Evolutionary conservation across 345 rosid genomes (phyloP), one percentile per base, ranked within the genome.

Genomic region (Bretschneidera sinensis): DNA sequence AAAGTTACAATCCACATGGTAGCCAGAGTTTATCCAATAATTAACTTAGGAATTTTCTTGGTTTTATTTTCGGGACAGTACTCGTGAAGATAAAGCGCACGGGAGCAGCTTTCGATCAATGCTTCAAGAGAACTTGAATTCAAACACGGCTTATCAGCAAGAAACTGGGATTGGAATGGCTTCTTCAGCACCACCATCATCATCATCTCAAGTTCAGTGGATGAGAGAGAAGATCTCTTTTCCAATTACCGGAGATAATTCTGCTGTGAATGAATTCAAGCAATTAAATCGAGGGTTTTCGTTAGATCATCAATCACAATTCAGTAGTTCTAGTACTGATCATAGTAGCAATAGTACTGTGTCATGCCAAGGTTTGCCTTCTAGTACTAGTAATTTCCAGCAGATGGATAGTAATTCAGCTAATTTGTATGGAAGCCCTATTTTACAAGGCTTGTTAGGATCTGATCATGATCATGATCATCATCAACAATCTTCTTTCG

Each of bases 121-220:
- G 83, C 81, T 83, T 43, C 96, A 84, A 73, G 97, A 85, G 71
- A 84, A 74, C 74, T n/a, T n/a, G n/a, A n/a, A n/a, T n/a, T n/a
- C n/a, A n/a, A 89, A 67, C 79, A 9, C 77, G 43, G 72, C 57
- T 34, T 68, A 70, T 59, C 79, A 65, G 51, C 81, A 72, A 48
- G 76, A 74, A 64, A 65, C 66, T 55, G 81, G 74, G 58, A 72
- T 71, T 62, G 78, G 74, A 54, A n/a, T n/a, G n/a, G n/a, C n/a
- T n/a, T n/a, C n/a, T n/a, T 62, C 68, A 51, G 54, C 61, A 9
- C 9, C 35, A 4, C 4, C 35, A 31, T 60, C 76, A 45, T 65
- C 70, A 24, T 68, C 84, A 1, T 64, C 85, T 45, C 88, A 72
- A 66, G 71, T 72, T 65, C 76, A 76, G 31, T 79, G 82, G 82